A percentile compares a stretch with the other conserved stretches of the same genome.
Evolutionary conservation across 2,329 filamentous ascomycete species (phyloP).

Genomic region (Talaromyces sp.): DNA sequence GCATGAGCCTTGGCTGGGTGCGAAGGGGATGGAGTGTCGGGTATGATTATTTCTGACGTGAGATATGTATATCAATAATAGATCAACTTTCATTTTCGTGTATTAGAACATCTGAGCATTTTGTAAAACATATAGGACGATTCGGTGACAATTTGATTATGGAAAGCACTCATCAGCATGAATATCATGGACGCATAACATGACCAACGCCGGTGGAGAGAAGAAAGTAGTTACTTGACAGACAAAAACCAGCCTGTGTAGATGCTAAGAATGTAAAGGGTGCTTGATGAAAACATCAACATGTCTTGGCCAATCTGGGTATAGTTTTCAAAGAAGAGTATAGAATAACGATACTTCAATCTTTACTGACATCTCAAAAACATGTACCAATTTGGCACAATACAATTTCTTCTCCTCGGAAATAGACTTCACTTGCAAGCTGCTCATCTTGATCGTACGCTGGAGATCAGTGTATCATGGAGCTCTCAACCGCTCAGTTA

Average conservation of each 20-base stretch:
- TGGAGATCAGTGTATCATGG: background rate
- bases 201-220: background rate
- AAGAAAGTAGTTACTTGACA: background rate
- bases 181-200: background rate
- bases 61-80: no score
- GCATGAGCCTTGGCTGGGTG: constrained; percentile 12
- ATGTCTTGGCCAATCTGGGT: background rate
- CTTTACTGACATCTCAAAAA: background rate
- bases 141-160: background rate
- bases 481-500: constrained; percentile 17
- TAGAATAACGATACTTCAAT: background rate
- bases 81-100: background rate
- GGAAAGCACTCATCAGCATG: background rate
- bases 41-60: background rate
- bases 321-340: background rate
- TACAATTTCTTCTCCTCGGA: background rate
- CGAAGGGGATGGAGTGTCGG: constrained; percentile 2
- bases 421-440: background rate
- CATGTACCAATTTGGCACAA: background rate
- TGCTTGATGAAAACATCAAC: background rate
- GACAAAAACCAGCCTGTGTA: background rate
- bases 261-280: background rate
- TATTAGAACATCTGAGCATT: background rate
- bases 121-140: background rate
- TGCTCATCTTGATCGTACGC: background rate